These are phyloP conservation scores for Pseudisothecium myosuroides DNA, from an alignment of 225 moss, liverwort and hornwort genomes.

Conservation along the genomic window DNA sequence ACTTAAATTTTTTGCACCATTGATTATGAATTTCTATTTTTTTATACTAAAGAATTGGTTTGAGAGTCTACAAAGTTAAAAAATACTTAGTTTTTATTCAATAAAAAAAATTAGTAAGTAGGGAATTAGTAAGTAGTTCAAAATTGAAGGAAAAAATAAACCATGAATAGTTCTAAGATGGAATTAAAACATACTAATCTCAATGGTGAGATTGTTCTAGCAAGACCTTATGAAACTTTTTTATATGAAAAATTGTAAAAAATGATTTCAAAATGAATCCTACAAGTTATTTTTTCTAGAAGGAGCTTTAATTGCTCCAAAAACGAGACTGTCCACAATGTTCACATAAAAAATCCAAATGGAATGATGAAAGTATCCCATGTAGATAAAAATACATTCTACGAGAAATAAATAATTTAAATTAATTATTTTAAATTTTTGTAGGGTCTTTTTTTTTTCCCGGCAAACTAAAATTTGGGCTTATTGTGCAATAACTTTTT, in stretches of 20 bases:
- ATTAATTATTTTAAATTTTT: no score
- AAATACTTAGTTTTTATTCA: neutral
- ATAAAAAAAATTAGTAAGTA: neutral
- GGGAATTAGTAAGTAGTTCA: neutral
- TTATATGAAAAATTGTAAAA: neutral
- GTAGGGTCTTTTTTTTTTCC: no score
- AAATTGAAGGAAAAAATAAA: neutral
- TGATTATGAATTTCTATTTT: neutral
- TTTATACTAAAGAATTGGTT: neutral
- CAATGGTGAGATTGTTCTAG: neutral
- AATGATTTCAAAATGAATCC: neutral
- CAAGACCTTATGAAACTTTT: neutral
- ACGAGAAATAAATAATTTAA: neutral
- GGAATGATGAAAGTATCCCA: neutral
- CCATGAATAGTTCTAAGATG: neutral
- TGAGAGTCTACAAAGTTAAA: neutral
- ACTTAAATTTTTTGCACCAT: neutral
- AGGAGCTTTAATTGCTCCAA: neutral
- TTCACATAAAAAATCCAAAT: neutral
- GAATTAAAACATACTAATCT: neutral
- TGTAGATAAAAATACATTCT: neutral
- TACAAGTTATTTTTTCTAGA: neutral
- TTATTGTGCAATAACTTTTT: neutral
- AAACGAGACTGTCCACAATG: neutral
- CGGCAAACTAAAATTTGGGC: fast-evolving